Percentiles rank a stretch among this genome's conserved stretches.
phyloP scores from a whole-genome alignment of 2,329 filamentous ascomycete genomes.

The Monilinia laxa region DNA sequence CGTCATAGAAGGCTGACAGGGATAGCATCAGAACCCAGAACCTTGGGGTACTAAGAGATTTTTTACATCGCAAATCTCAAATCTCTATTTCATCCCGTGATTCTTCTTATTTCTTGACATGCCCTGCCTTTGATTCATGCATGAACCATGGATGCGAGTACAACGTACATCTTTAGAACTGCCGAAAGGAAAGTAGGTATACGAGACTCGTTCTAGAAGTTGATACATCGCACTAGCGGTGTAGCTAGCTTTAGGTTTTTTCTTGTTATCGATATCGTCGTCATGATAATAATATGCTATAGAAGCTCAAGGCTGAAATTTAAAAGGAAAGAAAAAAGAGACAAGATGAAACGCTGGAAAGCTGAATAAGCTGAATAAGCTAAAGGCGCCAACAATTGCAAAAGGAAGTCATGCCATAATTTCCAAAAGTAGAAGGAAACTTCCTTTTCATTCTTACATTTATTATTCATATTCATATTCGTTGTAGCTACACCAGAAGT shows the following conservation, averaged over 20 bases:
- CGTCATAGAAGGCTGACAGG: not conserved
- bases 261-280: not conserved
- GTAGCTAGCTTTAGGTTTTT: not conserved
- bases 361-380: no score
- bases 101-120: not conserved
- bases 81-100: not conserved
- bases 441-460: no score
- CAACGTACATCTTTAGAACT: not conserved
- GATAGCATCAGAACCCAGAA: not conserved
- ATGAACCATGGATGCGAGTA: slow-evolving; percentile 11
- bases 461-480: no score
- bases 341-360: no score
- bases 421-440: no score
- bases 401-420: no score
- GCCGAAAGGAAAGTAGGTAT: not conserved
- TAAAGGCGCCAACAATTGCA: no score
- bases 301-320: no score
- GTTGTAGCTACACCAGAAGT: no score
- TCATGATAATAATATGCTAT: not conserved
- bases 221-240: slow-evolving; percentile 12
- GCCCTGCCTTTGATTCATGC: slow-evolving; percentile 10
- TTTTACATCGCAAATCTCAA: not conserved
- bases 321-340: no score
- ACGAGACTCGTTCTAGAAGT: slow-evolving; percentile 2
- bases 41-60: no score